These are phyloP conservation scores for Phlyctochytrium bullatum DNA, from an alignment of 192 early-diverging fungal genomes.

Conservation along the genomic window DNA sequence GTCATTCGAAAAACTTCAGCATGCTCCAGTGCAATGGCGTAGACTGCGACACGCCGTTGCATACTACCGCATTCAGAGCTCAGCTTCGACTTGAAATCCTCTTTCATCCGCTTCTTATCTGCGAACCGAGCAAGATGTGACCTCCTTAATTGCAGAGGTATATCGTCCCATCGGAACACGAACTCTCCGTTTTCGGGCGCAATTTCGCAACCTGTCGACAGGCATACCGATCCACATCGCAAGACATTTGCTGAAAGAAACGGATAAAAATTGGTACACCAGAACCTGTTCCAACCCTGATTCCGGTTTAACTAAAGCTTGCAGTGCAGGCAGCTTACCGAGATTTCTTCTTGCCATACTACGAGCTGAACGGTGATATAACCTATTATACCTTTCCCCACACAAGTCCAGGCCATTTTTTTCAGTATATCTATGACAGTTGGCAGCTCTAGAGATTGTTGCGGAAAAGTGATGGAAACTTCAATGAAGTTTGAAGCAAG, in stretches of 20 bases:
- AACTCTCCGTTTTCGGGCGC: constrained; percentile 10
- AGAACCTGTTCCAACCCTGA: constrained; percentile 15
- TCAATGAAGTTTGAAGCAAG: constrained; percentile 12
- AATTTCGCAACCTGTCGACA: constrained; percentile 25
- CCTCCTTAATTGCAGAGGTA: constrained; percentile 22
- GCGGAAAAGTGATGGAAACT: constrained; percentile 18
- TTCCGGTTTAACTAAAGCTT: too few species aligned
- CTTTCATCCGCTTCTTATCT: constrained; percentile 7
- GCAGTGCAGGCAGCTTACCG: background rate
- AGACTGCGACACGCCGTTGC: constrained; percentile 20
- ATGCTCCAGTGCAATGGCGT: constrained; percentile 12
- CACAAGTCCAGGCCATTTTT: constrained; percentile 1
- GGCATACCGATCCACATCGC: constrained; percentile 12
- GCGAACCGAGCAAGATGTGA: constrained; percentile 20
- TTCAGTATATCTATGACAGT: constrained; percentile 13
- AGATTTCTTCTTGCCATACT: constrained; percentile 12
- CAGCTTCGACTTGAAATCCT: constrained; percentile 19
- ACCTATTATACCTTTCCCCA: constrained; percentile 12
- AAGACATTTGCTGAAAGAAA: constrained; percentile 19
- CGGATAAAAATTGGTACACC: constrained; percentile 27
- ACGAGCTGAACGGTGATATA: constrained; percentile 17
- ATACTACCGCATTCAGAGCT: constrained; percentile 13
- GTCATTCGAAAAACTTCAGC: constrained; percentile 17
- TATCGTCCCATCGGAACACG: constrained; percentile 22
- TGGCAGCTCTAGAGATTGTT: constrained; percentile 6